Percentiles rank a stretch among this genome's conserved stretches.
These are phyloP conservation scores for Cicer pinnatifidum DNA, from an alignment of 306 rosid genomes.

Conservation along the genomic window DNA sequence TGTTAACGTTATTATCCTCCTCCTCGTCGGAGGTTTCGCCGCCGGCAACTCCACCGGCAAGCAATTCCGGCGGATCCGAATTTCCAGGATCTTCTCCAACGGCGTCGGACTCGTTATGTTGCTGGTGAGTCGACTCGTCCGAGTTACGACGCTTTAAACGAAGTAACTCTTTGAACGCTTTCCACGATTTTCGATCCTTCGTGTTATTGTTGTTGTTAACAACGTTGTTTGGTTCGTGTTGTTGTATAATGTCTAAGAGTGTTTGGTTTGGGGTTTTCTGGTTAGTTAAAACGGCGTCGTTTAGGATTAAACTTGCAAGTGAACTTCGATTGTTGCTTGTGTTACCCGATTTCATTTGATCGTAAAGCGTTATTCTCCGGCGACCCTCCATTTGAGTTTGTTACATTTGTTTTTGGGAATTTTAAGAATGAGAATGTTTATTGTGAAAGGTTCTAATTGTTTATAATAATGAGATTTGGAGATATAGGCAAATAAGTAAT, in stretches of 20 bases:
- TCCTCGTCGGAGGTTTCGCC: conserved; percentile 30
- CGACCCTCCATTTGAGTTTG: conserved; percentile 58
- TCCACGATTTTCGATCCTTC: conserved; percentile 66
- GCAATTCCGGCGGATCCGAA: neutral
- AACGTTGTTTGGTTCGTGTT: conserved; percentile 37
- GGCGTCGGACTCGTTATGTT: conserved; percentile 12
- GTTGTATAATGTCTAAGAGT: conserved; percentile 68
- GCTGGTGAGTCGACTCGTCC: conserved; percentile 38
- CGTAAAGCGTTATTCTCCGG: conserved; percentile 74
- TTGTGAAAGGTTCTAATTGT: neutral
- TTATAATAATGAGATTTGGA: conserved; percentile 2
- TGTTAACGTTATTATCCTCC: neutral
- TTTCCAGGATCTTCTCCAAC: neutral
- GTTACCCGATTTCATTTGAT: conserved; percentile 70
- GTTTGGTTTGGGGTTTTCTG: conserved; percentile 53
- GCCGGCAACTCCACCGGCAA: conserved; percentile 1
- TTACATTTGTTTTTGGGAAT: conserved; percentile 17
- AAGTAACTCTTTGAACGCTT: conserved; percentile 65
- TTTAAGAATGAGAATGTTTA: conserved; percentile 15
- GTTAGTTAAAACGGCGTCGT: conserved; percentile 51
- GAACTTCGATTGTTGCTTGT: conserved; percentile 57
- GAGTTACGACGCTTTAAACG: conserved; percentile 42
- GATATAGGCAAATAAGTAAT: neutral
- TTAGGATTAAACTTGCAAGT: conserved; percentile 55
- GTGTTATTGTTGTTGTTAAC: neutral